Conservation (phyloP, 768 basidiomycete species). For the Lentinula sp. region DNA sequence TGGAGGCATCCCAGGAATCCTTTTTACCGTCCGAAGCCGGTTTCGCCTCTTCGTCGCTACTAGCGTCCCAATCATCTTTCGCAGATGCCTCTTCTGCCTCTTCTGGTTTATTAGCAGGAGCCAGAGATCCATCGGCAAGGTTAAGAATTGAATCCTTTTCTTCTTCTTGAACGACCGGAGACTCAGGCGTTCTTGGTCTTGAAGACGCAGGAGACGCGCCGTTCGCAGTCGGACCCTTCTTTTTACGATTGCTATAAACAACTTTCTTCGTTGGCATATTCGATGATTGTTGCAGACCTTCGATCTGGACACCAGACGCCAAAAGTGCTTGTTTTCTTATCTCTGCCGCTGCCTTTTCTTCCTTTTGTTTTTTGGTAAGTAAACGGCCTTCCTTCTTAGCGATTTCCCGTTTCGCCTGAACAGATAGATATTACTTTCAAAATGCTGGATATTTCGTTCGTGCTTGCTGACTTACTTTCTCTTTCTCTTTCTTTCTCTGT, state of each 20-base stretch:
- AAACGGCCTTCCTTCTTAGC: constrained; percentile 92
- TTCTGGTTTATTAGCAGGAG: not conserved
- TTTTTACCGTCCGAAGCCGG: constrained; percentile 26
- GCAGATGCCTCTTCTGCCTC: constrained; percentile 21
- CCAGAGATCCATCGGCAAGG: constrained; percentile 16
- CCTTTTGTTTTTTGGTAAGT: constrained; percentile 96
- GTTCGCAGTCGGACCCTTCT: constrained; percentile 51
- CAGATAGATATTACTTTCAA: not conserved
- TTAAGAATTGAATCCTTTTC: constrained; percentile 8
- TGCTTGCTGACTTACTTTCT: constrained; percentile 49
- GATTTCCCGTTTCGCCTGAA: constrained; percentile 79
- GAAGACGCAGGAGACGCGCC: constrained; percentile 52
- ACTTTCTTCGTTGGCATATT: constrained; percentile 60
- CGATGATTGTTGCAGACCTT: constrained; percentile 68
- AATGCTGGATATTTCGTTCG: constrained; percentile 1
- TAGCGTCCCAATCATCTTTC: constrained; percentile 67
- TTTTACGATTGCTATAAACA: constrained; percentile 80
- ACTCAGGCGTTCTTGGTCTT: constrained; percentile 45
- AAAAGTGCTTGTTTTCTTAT: constrained; percentile 86
- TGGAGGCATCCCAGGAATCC: constrained; percentile 46
- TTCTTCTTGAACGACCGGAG: constrained; percentile 7
- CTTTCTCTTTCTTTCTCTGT: constrained; percentile 79
- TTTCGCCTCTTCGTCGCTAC: constrained; percentile 46
- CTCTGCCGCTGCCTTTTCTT: constrained; percentile 87
- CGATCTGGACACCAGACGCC: constrained; percentile 84